These are phyloP conservation scores for Fraxinus greggii DNA, from an alignment of 305 asterid species.

Conservation along the genomic window DNA sequence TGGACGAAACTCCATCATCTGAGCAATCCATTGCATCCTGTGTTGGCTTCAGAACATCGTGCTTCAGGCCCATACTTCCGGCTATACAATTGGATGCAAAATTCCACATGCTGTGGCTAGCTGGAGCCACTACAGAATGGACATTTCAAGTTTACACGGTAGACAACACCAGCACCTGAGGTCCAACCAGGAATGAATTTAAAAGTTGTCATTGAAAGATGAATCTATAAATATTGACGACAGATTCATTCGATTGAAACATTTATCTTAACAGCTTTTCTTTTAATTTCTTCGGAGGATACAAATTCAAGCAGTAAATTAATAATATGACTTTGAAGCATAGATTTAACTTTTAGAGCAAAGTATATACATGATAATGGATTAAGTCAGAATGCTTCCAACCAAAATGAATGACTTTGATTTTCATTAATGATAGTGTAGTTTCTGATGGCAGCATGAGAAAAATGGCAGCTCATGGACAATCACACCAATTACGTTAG, in stretches of 20 bases:
- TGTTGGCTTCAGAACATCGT: constrained; percentile 36
- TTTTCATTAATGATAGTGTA: not conserved
- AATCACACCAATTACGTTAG: not conserved
- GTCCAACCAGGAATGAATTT: constrained; percentile 7
- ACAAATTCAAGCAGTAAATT: not conserved
- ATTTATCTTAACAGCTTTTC: not conserved
- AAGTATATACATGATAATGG: not conserved
- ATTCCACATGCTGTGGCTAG: constrained; percentile 56
- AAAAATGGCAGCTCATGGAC: not conserved
- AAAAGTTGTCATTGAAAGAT: not conserved
- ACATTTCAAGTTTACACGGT: constrained; percentile 20
- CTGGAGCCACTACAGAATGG: constrained; percentile 19
- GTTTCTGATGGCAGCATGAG: not conserved
- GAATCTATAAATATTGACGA: not conserved
- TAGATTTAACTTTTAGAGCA: not conserved
- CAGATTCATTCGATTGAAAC: not conserved
- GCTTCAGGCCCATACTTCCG: constrained; percentile 51
- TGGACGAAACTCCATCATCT: constrained; percentile 67
- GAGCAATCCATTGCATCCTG: constrained; percentile 54
- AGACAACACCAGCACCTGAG: constrained; percentile 19
- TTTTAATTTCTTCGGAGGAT: not conserved
- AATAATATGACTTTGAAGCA: not conserved
- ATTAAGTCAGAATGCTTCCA: not conserved
- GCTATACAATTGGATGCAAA: constrained; percentile 66
- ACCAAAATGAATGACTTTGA: not conserved